Conservation (phyloP, 1,284 basidiomycete genomes). For the Ustilago hordei region DNA sequence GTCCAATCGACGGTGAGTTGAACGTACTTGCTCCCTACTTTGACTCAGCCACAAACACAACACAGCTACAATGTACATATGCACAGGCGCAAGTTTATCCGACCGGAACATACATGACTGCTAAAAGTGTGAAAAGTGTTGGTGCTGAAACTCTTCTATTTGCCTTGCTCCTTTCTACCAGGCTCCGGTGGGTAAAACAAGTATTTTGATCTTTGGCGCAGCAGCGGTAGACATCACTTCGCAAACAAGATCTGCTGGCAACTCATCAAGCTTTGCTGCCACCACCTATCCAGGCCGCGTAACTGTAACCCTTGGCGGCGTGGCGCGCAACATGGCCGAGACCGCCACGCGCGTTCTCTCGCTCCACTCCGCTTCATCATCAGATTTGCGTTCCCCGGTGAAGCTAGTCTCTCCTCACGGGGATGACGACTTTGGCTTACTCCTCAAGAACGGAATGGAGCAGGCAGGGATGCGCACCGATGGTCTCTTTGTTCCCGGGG, state of each 20-base stretch:
- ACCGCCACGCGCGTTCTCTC: slow-evolving; percentile 79
- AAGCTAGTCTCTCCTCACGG: slow-evolving; percentile 71
- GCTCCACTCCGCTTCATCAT: background rate
- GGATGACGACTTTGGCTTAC: slow-evolving; percentile 63
- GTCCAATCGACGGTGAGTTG: slow-evolving; percentile 36
- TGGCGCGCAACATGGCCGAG: slow-evolving; percentile 92
- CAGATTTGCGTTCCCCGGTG: slow-evolving; percentile 26
- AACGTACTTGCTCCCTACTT: background rate
- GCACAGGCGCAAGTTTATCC: background rate
- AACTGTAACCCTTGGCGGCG: slow-evolving; percentile 83
- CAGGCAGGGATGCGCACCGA: slow-evolving; percentile 82
- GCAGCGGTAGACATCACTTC: slow-evolving; percentile 66
- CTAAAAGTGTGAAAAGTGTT: slow-evolving; percentile 8
- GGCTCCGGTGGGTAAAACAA: slow-evolving; percentile 7
- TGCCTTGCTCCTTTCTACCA: background rate
- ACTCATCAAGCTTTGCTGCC: slow-evolving; percentile 18
- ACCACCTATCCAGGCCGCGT: slow-evolving; percentile 85
- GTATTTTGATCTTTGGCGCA: slow-evolving; percentile 59
- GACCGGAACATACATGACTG: background rate
- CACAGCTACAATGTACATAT: slow-evolving; percentile 27
- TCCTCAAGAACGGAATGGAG: slow-evolving; percentile 75
- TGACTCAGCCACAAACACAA: background rate
- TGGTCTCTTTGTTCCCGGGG: slow-evolving; percentile 74
- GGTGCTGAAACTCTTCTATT: slow-evolving; percentile 17
- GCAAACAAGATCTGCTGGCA: slow-evolving; percentile 28